Percentiles rank a stretch among this genome's conserved stretches.
These are phyloP conservation scores for Pueraria montana DNA, from an alignment of 306 rosid genomes.

Conservation along the genomic window DNA sequence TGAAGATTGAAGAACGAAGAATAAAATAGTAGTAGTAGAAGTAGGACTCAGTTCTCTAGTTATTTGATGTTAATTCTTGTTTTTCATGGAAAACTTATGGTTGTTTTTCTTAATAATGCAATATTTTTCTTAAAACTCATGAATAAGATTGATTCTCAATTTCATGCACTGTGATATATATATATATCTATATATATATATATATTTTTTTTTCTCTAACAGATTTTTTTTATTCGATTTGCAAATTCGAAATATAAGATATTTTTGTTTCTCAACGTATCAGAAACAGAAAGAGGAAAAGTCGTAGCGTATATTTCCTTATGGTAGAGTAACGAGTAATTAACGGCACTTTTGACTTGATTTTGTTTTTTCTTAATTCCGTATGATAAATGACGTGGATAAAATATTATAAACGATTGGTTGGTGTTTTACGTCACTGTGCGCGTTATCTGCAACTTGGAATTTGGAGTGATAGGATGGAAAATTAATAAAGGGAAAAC, in stretches of 20 bases:
- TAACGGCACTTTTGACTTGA: background rate
- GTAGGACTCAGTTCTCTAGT: background rate
- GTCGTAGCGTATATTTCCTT: background rate
- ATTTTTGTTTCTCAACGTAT: background rate
- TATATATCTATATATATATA: too few relatives aligned
- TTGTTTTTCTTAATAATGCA: background rate
- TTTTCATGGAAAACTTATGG: constrained; percentile 22
- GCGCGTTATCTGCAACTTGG: constrained; percentile 9
- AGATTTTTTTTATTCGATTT: background rate
- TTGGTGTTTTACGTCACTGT: background rate
- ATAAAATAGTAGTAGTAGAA: background rate
- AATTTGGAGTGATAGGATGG: background rate
- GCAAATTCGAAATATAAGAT: background rate
- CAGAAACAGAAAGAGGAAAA: background rate
- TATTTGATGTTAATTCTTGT: background rate
- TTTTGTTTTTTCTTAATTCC: background rate
- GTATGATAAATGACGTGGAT: background rate
- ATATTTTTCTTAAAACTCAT: background rate
- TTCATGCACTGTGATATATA: background rate
- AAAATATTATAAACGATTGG: constrained; percentile 12
- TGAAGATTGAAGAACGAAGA: background rate
- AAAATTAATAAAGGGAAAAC: constrained; percentile 40
- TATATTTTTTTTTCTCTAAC: background rate
- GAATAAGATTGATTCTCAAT: background rate
- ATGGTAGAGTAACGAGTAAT: background rate